Evolutionary conservation across 768 basidiomycete genomes (phyloP).

Genomic region (Mycena metata): DNA sequence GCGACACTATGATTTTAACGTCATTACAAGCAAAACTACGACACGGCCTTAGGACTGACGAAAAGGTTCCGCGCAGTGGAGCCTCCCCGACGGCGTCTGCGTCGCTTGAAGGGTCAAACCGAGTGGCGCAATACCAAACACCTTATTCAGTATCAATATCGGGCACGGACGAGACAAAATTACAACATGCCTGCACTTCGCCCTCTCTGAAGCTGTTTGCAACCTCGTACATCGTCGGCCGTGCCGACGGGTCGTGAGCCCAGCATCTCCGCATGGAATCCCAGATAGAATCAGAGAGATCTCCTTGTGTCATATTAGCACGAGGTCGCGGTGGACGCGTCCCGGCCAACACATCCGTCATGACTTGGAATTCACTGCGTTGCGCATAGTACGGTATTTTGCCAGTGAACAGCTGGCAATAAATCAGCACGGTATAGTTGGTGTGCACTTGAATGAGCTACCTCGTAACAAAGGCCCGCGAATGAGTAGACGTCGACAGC

Average conservation of each 20-base stretch:
- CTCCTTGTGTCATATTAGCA: neutral
- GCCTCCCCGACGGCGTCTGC: neutral
- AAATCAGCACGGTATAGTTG: neutral
- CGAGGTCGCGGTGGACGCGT: neutral
- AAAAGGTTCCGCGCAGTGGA: conserved; percentile 10
- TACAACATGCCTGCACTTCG: neutral
- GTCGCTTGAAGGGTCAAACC: neutral
- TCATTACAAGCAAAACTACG: neutral
- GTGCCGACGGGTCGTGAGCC: conserved; percentile 3
- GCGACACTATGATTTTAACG: neutral
- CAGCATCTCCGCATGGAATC: conserved; percentile 1
- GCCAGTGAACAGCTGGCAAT: neutral
- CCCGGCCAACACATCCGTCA: conserved; percentile 10
- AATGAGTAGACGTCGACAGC: conserved; percentile 13
- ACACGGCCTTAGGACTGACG: neutral
- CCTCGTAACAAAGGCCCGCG: conserved; percentile 10
- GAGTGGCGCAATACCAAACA: conserved; percentile 5
- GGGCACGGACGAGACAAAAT: neutral
- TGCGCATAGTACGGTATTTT: neutral
- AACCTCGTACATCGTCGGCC: conserved; percentile 9
- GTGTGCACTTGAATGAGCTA: neutral
- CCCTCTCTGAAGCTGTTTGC: conserved; percentile 4
- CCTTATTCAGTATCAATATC: neutral
- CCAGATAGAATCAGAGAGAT: conserved; percentile 4
- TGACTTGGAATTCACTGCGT: conserved; percentile 6